Evolutionary conservation across 1,139 yeast genomes (phyloP).

Genomic region (Yamadazyma mexicana): DNA sequence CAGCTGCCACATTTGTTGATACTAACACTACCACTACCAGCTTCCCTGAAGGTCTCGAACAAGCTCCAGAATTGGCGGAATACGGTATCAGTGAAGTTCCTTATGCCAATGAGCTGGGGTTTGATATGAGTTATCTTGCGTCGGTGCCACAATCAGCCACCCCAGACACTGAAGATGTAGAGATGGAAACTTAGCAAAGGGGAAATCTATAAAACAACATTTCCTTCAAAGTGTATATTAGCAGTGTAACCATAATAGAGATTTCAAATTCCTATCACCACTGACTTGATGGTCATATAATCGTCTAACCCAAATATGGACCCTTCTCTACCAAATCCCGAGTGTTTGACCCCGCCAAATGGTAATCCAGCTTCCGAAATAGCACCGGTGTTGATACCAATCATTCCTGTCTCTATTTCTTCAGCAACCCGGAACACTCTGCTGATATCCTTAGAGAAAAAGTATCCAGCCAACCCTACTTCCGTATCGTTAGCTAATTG

Average conservation of each 20-base stretch:
- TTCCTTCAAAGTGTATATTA: conserved; percentile 3
- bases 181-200: conserved; percentile 1
- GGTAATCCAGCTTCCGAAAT: conserved; percentile 49
- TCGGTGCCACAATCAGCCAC: not conserved
- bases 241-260: not conserved
- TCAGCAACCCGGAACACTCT: conserved; percentile 55
- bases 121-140: not conserved
- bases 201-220: too few relatives aligned
- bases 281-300: conserved; percentile 33
- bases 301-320: conserved; percentile 46
- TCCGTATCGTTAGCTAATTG: conserved; percentile 63
- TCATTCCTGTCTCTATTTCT: conserved; percentile 47
- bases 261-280: conserved; percentile 20
- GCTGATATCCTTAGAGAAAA: conserved; percentile 42
- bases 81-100: not conserved
- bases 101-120: not conserved
- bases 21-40: not conserved
- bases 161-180: conserved; percentile 4
- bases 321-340: conserved; percentile 53
- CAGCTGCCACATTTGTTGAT: not conserved
- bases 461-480: conserved; percentile 49
- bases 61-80: not conserved
- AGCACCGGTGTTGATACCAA: conserved; percentile 46
- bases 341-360: conserved; percentile 46
- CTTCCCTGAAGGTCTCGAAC: not conserved